Conservation (phyloP, 2,329 filamentous ascomycete genomes). For the Ophioceras dolichostomum region DNA sequence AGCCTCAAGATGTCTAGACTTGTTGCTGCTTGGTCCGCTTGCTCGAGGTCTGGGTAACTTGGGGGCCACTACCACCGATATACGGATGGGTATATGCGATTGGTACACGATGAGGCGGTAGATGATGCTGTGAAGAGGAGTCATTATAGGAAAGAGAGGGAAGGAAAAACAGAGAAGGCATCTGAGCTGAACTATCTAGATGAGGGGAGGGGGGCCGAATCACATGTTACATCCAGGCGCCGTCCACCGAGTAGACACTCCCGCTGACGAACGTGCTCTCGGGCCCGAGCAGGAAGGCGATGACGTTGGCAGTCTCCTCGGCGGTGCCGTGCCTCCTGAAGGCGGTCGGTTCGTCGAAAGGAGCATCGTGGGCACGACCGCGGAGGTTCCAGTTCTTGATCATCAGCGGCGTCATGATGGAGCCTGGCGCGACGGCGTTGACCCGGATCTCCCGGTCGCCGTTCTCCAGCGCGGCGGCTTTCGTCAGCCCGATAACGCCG, state of each 20-base stretch:
- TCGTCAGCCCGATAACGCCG: slow-evolving; percentile 24
- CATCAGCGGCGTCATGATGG: slow-evolving; percentile 37
- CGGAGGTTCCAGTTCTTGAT: slow-evolving; percentile 25
- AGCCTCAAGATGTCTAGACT: no score
- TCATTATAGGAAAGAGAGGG: not conserved
- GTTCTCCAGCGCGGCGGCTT: slow-evolving; percentile 21
- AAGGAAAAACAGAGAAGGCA: not conserved
- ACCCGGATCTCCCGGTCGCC: slow-evolving; percentile 29
- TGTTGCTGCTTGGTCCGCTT: no score
- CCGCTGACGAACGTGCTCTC: slow-evolving; percentile 33
- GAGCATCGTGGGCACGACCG: slow-evolving; percentile 21
- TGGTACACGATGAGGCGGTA: no score
- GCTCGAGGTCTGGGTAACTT: no score
- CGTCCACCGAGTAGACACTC: slow-evolving; percentile 32
- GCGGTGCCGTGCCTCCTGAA: slow-evolving; percentile 30
- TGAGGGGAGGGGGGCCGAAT: no score
- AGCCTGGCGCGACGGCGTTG: slow-evolving; percentile 35
- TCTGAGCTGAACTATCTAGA: not conserved
- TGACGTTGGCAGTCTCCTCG: slow-evolving; percentile 32
- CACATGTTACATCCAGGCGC: slow-evolving; percentile 19
- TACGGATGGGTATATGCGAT: no score
- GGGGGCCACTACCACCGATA: no score
- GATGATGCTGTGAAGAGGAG: no score
- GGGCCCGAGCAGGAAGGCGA: slow-evolving; percentile 33
- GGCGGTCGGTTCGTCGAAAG: slow-evolving; percentile 27